Percentiles rank a stretch among this genome's conserved stretches.
Conservation (phyloP, 2,329 filamentous ascomycete species). For the Penicillium polonicum region DNA sequence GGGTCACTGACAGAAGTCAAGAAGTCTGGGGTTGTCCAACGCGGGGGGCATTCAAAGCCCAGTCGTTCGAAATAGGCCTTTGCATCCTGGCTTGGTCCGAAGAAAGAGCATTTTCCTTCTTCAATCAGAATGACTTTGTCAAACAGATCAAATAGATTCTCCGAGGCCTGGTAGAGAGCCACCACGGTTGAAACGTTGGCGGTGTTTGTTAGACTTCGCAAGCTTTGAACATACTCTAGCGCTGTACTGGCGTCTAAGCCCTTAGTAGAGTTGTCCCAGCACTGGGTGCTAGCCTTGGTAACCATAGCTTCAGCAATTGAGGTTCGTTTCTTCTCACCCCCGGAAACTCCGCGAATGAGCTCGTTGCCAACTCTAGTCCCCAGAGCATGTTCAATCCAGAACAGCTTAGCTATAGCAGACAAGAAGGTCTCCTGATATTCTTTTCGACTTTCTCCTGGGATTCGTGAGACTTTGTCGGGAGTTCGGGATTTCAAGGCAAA, state of each 20-base stretch:
- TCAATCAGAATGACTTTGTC: constrained; percentile 69
- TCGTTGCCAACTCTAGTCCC: constrained; percentile 75
- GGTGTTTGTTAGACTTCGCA: constrained; percentile 65
- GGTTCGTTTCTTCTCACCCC: constrained; percentile 75
- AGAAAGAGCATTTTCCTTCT: constrained; percentile 70
- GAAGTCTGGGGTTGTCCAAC: constrained; percentile 74
- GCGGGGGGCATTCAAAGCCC: constrained; percentile 69
- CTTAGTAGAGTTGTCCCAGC: constrained; percentile 74
- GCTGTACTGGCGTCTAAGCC: constrained; percentile 74
- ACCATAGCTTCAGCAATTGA: constrained; percentile 77
- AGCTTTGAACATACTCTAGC: constrained; percentile 67
- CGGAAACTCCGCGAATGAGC: constrained; percentile 68
- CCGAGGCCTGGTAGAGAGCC: constrained; percentile 68
- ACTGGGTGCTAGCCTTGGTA: constrained; percentile 63
- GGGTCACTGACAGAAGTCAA: constrained; percentile 70
- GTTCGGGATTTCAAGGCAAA: constrained; percentile 71
- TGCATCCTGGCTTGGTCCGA: constrained; percentile 62
- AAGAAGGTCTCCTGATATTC: constrained; percentile 64
- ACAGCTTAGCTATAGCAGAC: constrained; percentile 67
- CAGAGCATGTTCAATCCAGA: constrained; percentile 69
- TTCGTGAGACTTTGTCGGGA: constrained; percentile 59
- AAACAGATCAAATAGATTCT: constrained; percentile 55
- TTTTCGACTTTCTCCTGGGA: constrained; percentile 60
- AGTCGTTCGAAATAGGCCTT: constrained; percentile 68
- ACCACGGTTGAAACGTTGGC: constrained; percentile 62